Conservation (phyloP, 371 early-diverging fungal genomes). For the Capniomyces stellatus region DNA sequence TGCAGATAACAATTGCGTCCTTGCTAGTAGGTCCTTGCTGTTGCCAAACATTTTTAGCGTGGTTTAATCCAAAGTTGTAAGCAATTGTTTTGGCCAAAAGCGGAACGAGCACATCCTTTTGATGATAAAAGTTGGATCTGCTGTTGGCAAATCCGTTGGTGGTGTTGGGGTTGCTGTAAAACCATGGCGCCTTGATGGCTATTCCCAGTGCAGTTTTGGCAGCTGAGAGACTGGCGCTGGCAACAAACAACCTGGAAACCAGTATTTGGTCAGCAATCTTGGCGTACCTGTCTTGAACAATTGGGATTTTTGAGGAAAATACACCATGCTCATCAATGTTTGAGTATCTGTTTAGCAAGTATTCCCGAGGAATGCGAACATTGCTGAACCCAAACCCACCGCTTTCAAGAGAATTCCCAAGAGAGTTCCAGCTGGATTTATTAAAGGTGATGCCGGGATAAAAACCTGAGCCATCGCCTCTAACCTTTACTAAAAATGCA, state of each 20-base stretch:
- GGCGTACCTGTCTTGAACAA: constrained; percentile 41
- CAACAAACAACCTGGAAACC: constrained; percentile 46
- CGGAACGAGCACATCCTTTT: constrained; percentile 50
- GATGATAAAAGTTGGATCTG: constrained; percentile 44
- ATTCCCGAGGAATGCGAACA: constrained; percentile 39
- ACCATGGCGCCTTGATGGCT: constrained; percentile 24
- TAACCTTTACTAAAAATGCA: constrained; percentile 41
- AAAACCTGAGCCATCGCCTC: constrained; percentile 32
- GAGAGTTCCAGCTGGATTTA: constrained; percentile 25
- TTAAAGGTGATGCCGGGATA: constrained; percentile 34
- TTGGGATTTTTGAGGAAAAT: constrained; percentile 29
- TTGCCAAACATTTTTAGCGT: constrained; percentile 42
- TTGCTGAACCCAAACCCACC: constrained; percentile 30
- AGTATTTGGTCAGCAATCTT: constrained; percentile 54
- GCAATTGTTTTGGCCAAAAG: constrained; percentile 38
- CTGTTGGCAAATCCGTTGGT: not conserved
- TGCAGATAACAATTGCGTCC: constrained; percentile 44
- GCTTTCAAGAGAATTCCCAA: constrained; percentile 42
- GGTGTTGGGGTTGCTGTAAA: not conserved
- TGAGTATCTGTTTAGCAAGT: constrained; percentile 46
- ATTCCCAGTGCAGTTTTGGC: constrained; percentile 33
- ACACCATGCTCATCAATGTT: constrained; percentile 39
- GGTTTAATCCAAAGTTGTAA: constrained; percentile 47
- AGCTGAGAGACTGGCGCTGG: constrained; percentile 38
- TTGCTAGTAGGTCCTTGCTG: constrained; percentile 2